Evolutionary conservation across 2,329 filamentous ascomycete species (phyloP), one percentile per base, ranked within the genome.

Genomic region (Ceratocystis cubensis): DNA sequence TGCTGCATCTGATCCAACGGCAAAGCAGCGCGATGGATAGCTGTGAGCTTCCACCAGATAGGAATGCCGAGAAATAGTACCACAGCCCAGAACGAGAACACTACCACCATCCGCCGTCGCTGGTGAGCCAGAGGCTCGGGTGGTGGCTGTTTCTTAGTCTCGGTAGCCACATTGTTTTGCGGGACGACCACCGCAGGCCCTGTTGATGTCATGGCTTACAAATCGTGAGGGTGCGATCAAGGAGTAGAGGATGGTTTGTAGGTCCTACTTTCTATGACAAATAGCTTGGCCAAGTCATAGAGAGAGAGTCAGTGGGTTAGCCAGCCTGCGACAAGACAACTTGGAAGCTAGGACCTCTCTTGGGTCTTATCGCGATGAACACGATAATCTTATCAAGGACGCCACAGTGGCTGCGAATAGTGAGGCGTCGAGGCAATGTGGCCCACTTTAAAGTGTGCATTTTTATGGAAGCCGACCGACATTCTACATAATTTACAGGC

Each of bases 31-130:
- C 94, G 84, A 75, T 96, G 92, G 66, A 97, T 96, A 0, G 89
- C 88, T 3, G 94, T 99, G 0, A 94, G 97, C 75, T 86, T 86
- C 86, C 91, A 95, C 94, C 94, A 99, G 82, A 96, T 87, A 67
- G 94, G 94, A 70, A 99, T 75, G 2, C 94, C 94, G 5, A 99
- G 77, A 37, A 88, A 82, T 5, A 96, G 74, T 5, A 96, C 89
- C 46, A 97, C 85, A 4, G 85, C 79, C 94, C 94, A 99, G 76
- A 96, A 97, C 7, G 93, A 93, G 69, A 89, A 75, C 69, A 99
- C 86, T 63, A 97, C 88, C 69, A 81, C 80, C 61, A 84, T 84
- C 65, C 94, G 87, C 67, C 87, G 84, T 73, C 83, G 84, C 64
- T 87, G 79, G 69, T 88, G 85, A 70, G 87, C 81, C 22, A 82